These are phyloP conservation scores for Phytophthora fragariae DNA, from an alignment of 352 stramenopile genomes.

Conservation along the genomic window DNA sequence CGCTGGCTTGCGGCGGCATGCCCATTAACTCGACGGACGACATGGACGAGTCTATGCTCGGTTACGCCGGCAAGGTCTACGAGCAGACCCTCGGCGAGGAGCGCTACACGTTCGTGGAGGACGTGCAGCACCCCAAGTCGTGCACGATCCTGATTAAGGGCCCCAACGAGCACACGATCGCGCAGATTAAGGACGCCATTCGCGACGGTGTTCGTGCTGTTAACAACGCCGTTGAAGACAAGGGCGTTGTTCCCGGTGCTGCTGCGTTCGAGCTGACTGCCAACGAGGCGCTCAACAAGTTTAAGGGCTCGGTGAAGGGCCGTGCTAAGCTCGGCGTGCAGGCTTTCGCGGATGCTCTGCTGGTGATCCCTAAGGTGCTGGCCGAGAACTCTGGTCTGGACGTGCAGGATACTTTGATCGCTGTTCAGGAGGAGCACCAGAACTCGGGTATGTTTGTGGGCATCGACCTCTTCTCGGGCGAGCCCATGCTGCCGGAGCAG, in stretches of 20 bases:
- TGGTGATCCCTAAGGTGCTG: constrained; percentile 99
- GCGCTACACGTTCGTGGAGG: constrained; percentile 99
- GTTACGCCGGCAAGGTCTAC: constrained; percentile 97
- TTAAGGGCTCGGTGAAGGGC: constrained; percentile 92
- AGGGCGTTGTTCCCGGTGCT: constrained; percentile 95
- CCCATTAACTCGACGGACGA: constrained; percentile 99
- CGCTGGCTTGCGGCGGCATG: constrained; percentile 98
- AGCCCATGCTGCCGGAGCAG: constrained; percentile 96
- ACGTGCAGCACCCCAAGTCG: constrained; percentile 96
- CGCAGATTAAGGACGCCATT: constrained; percentile 99
- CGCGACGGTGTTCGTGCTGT: constrained; percentile 98
- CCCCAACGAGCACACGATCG: constrained; percentile 98
- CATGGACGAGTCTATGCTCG: constrained; percentile 96
- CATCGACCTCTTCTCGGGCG: constrained; percentile 96
- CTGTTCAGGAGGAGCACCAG: constrained; percentile 95
- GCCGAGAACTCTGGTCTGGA: constrained; percentile 90
- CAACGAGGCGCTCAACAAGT: constrained; percentile 89
- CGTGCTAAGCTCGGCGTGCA: constrained; percentile 98
- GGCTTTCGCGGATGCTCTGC: constrained; percentile 97
- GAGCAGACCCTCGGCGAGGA: constrained; percentile 99
- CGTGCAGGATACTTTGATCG: constrained; percentile 96
- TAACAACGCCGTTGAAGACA: constrained; percentile 99
- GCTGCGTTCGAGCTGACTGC: constrained; percentile 97
- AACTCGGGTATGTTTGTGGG: constrained; percentile 93
- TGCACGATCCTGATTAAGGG: constrained; percentile 99